Percentiles rank a stretch among this genome's conserved stretches.
Conservation (phyloP, 192 early-diverging fungal species). For the Coemansia sp. region DNA sequence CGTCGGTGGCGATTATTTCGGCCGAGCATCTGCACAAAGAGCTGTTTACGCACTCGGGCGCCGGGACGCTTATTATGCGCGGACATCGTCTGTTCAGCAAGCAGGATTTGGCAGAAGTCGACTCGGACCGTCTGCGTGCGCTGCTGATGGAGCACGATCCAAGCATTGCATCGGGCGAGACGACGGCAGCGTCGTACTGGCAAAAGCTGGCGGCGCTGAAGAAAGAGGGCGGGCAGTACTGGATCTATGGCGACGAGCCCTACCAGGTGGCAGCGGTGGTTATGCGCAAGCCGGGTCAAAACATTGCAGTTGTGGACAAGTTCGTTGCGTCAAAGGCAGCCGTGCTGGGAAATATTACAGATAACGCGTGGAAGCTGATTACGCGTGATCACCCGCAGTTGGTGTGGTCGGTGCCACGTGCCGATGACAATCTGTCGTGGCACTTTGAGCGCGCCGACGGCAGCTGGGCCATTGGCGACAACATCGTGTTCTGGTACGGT, state of each 20-base stretch:
- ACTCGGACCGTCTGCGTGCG: slow-evolving; percentile 78
- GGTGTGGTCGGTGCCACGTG: slow-evolving; percentile 78
- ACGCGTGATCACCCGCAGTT: slow-evolving; percentile 78
- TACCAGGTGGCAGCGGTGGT: slow-evolving; percentile 92
- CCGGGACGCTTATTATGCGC: slow-evolving; percentile 95
- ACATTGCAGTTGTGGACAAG: slow-evolving; percentile 80
- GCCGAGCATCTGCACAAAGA: slow-evolving; percentile 99
- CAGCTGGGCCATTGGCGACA: slow-evolving; percentile 62
- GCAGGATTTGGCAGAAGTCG: slow-evolving; percentile 64
- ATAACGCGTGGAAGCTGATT: slow-evolving; percentile 92
- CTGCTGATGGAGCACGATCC: slow-evolving; percentile 77
- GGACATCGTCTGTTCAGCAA: slow-evolving; percentile 86
- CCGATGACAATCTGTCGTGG: slow-evolving; percentile 84
- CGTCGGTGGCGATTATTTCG: slow-evolving; percentile 98
- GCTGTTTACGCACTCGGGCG: slow-evolving; percentile 96
- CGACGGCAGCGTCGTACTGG: slow-evolving; percentile 74
- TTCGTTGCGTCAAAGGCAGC: slow-evolving; percentile 85
- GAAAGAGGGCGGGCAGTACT: slow-evolving; percentile 57
- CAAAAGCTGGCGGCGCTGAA: slow-evolving; percentile 57
- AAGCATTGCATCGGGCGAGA: slow-evolving; percentile 62
- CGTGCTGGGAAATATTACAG: slow-evolving; percentile 90
- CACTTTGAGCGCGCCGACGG: slow-evolving; percentile 96
- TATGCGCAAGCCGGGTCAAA: slow-evolving; percentile 46
- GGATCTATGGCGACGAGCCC: slow-evolving; percentile 90
- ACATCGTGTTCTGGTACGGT: slow-evolving; percentile 94